Conservation (phyloP, 148 eudicot genomes). For the Spergularia marina region DNA sequence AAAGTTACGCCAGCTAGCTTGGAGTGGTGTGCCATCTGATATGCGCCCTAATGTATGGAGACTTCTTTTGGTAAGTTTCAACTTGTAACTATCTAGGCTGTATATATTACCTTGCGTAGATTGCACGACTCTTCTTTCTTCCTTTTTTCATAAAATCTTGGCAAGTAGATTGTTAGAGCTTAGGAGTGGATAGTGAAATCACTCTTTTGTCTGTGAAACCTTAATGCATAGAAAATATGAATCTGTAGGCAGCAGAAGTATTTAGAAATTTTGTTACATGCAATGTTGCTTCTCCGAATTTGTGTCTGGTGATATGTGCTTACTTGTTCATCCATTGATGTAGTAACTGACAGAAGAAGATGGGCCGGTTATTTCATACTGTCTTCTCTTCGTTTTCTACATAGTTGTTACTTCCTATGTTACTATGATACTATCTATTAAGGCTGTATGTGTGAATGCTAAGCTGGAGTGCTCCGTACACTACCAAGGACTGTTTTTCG, state of each 20-base stretch:
- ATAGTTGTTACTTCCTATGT: not conserved
- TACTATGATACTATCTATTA: not conserved
- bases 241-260: not conserved
- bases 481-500: not conserved
- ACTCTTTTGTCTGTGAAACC: not conserved
- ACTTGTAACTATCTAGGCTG: not conserved
- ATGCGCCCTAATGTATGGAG: slow-evolving; percentile 92
- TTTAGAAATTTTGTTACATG: not conserved
- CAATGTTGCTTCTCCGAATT: slow-evolving; percentile 4
- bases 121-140: not conserved
- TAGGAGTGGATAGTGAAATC: not conserved
- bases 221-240: not conserved
- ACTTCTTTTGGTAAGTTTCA: slow-evolving; percentile 75
- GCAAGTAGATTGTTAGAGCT: not conserved
- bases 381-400: not conserved
- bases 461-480: not conserved
- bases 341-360: not conserved
- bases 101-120: not conserved
- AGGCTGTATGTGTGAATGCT: not conserved
- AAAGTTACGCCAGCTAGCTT: slow-evolving; percentile 78
- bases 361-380: not conserved
- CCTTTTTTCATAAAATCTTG: not conserved
- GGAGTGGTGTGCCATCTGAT: slow-evolving; percentile 94
- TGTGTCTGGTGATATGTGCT: not conserved
- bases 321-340: not conserved